These are phyloP conservation scores for Thelephora aurantiotincta DNA, from an alignment of 768 basidiomycete species.

Conservation along the genomic window DNA sequence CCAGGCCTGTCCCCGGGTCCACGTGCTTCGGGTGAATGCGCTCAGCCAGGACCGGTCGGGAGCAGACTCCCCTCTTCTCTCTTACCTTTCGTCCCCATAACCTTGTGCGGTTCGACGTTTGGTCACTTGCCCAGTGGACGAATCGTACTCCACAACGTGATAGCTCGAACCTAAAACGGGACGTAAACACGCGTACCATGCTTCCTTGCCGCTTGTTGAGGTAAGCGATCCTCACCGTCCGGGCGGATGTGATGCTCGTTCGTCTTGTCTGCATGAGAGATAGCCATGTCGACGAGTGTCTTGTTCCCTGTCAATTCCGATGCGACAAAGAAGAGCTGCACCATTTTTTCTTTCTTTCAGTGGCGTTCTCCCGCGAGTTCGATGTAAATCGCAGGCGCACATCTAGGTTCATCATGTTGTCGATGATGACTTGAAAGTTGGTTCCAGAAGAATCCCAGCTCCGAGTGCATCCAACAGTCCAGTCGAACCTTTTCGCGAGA, in stretches of 20 bases:
- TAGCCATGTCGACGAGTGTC: slow-evolving; percentile 45
- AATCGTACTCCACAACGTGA: slow-evolving; percentile 55
- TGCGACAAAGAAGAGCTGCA: slow-evolving; percentile 37
- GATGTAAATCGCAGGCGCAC: slow-evolving; percentile 7
- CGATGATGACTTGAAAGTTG: slow-evolving; percentile 47
- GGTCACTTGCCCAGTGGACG: slow-evolving; percentile 47
- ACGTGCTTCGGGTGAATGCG: slow-evolving; percentile 31
- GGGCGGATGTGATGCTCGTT: slow-evolving; percentile 50
- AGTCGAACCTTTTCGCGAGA: slow-evolving; percentile 43
- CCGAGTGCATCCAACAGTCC: slow-evolving; percentile 51
- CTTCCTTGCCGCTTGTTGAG: too few species aligned
- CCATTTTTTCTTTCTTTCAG: slow-evolving; percentile 2
- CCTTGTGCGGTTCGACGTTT: slow-evolving; percentile 46
- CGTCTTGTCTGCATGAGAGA: slow-evolving; percentile 50
- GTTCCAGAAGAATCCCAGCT: slow-evolving; percentile 52
- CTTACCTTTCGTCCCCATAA: slow-evolving; percentile 30
- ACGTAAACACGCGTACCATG: too few species aligned
- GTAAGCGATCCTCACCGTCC: slow-evolving; percentile 30
- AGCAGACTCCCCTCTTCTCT: not conserved
- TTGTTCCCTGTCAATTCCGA: slow-evolving; percentile 44
- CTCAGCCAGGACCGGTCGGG: not conserved
- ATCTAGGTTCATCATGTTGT: slow-evolving; percentile 74
- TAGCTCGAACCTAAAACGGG: slow-evolving; percentile 16
- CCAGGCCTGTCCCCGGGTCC: slow-evolving; percentile 66
- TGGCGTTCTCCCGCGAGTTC: not conserved